Evolutionary conservation across 305 asterid genomes (phyloP).

Genomic region (Caryopteris hybrid): DNA sequence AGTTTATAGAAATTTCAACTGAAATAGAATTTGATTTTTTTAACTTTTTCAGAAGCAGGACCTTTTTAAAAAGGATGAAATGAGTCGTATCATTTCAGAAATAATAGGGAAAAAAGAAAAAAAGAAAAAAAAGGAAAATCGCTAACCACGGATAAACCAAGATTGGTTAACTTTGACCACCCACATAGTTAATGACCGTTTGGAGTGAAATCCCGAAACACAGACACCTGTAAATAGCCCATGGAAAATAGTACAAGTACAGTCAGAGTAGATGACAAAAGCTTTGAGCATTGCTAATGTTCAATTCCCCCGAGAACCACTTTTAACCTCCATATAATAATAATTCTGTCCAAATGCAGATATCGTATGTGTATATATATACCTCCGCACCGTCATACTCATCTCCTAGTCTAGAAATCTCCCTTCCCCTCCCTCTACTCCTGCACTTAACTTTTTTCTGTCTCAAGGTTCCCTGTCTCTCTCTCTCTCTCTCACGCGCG

Average conservation of each 20-base stretch:
- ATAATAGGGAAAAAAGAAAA: too few relatives aligned
- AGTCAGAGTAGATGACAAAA: slow-evolving; percentile 19
- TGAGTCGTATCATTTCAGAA: too few relatives aligned
- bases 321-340: slow-evolving; percentile 2
- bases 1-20: too few relatives aligned
- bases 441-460: neutral
- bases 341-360: slow-evolving; percentile 22
- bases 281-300: slow-evolving; percentile 6
- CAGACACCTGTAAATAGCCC: neutral
- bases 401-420: slow-evolving; percentile 28
- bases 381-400: slow-evolving; percentile 25
- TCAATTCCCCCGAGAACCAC: slow-evolving; percentile 22
- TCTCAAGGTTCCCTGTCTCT: neutral
- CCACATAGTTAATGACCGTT: slow-evolving; percentile 34
- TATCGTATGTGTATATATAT: slow-evolving; percentile 7
- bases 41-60: too few relatives aligned
- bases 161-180: slow-evolving; percentile 11
- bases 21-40: too few relatives aligned
- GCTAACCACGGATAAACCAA: slow-evolving; percentile 4
- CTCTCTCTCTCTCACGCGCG: slow-evolving; percentile 5
- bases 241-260: slow-evolving; percentile 17
- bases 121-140: too few relatives aligned
- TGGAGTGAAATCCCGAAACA: neutral
- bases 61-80: too few relatives aligned
- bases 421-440: slow-evolving; percentile 19